phyloP scores from a whole-genome alignment of 1,284 basidiomycete genomes.

The Marasmius tenuissimus region DNA sequence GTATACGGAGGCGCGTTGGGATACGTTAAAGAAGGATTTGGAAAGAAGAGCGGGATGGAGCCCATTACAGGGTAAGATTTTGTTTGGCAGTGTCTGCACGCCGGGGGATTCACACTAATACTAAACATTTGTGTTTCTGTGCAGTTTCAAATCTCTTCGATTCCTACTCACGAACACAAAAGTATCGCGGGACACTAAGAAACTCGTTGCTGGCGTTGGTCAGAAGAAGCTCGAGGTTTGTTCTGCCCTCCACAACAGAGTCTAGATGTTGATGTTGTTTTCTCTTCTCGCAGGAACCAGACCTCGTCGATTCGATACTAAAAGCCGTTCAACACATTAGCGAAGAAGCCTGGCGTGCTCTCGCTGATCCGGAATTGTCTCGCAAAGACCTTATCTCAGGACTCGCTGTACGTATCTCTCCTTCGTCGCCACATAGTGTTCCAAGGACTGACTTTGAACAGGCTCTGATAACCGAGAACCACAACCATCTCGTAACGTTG shows the following conservation, averaged over 20 bases:
- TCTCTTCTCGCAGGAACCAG: conserved; percentile 62
- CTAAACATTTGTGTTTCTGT: too few relatives aligned
- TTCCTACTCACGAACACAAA: conserved; percentile 94
- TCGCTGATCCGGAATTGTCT: conserved; percentile 72
- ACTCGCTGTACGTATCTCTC: conserved; percentile 48
- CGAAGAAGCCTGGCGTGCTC: conserved; percentile 75
- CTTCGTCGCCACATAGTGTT: too few relatives aligned
- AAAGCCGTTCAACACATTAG: conserved; percentile 80
- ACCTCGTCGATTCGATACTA: conserved; percentile 73
- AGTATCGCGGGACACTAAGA: conserved; percentile 92
- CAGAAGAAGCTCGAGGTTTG: conserved; percentile 68
- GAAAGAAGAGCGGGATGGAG: conserved; percentile 79
- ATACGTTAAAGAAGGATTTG: conserved; percentile 84
- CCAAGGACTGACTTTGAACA: conserved; percentile 30
- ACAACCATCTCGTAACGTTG: conserved; percentile 81
- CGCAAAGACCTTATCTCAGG: conserved; percentile 62
- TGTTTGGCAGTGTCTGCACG: conserved; percentile 11
- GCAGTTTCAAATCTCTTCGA: conserved; percentile 50
- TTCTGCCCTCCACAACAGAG: conserved; percentile 5
- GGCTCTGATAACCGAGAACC: conserved; percentile 88
- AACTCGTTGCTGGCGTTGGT: conserved; percentile 87
- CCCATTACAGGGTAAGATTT: conserved; percentile 75
- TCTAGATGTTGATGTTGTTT: conserved; percentile 6
- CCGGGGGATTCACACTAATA: too few relatives aligned
- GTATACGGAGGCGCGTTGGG: conserved; percentile 93